Conservation (phyloP, 2,329 filamentous ascomycete genomes). For the Diaporthe eres region DNA sequence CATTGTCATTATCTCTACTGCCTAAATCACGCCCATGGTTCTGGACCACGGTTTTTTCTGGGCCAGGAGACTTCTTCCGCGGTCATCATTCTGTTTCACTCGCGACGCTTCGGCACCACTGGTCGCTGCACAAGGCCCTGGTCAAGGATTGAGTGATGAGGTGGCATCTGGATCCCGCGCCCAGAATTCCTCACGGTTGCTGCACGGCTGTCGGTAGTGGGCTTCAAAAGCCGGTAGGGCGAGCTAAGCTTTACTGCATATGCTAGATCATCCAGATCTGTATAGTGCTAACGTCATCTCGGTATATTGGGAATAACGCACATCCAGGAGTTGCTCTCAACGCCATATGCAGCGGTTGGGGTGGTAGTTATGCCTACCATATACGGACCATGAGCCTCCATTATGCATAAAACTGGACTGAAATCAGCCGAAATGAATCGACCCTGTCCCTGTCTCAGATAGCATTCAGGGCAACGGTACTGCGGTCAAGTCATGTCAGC, state of each 20-base stretch:
- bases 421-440: constrained; percentile 7
- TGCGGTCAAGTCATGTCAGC: constrained; percentile 6
- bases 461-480: constrained; percentile 8
- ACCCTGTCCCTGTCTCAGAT: constrained; percentile 21
- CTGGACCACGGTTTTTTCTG: neutral
- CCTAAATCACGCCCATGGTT: neutral
- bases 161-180: neutral
- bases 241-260: constrained; percentile 27
- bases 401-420: neutral
- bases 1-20: neutral
- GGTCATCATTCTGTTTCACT: neutral
- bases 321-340: neutral
- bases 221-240: neutral
- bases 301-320: neutral
- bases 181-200: neutral
- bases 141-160: neutral
- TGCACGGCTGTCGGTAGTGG: constrained; percentile 13
- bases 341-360: neutral
- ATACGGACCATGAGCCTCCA: constrained; percentile 21
- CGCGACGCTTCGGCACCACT: neutral
- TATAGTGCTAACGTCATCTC: constrained; percentile 22
- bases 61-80: neutral
- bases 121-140: neutral
- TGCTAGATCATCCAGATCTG: constrained; percentile 27
- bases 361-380: neutral